phyloP scores from a whole-genome alignment of 108 stramenopile genomes.

The Cyclotella cryptica region DNA sequence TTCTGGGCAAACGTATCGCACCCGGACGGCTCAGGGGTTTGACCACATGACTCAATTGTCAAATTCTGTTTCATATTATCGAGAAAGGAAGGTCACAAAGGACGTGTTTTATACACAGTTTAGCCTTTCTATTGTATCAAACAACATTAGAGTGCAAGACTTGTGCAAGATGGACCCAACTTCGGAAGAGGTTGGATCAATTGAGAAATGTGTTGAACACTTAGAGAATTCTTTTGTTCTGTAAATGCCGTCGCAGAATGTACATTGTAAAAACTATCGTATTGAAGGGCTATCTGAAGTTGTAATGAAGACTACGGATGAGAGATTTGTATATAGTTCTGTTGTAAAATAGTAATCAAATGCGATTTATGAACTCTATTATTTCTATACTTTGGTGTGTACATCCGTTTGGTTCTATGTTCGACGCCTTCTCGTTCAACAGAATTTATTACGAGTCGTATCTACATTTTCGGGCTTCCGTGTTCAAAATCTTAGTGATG shows the following conservation, averaged over 20 bases:
- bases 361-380: no score
- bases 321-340: no score
- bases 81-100: slow-evolving; percentile 47
- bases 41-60: slow-evolving; percentile 14
- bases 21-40: slow-evolving; percentile 56
- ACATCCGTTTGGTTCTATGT: no score
- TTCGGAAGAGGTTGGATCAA: slow-evolving; percentile 10
- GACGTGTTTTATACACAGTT: slow-evolving; percentile 42
- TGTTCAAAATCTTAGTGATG: no score
- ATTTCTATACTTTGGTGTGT: no score
- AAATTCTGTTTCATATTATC: slow-evolving; percentile 43
- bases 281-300: no score
- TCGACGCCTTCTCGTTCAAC: no score
- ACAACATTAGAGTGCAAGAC: slow-evolving; percentile 34
- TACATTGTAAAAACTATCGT: neutral
- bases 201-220: slow-evolving; percentile 34
- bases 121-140: slow-evolving; percentile 17
- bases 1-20: slow-evolving; percentile 25
- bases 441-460: no score
- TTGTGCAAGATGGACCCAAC: slow-evolving; percentile 37
- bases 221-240: slow-evolving; percentile 27
- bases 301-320: neutral
- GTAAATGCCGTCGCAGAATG: neutral
- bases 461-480: neutral
- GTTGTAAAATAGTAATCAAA: no score